Evolutionary conservation across 345 rosid genomes (phyloP).

Genomic region (Populus tremula): DNA sequence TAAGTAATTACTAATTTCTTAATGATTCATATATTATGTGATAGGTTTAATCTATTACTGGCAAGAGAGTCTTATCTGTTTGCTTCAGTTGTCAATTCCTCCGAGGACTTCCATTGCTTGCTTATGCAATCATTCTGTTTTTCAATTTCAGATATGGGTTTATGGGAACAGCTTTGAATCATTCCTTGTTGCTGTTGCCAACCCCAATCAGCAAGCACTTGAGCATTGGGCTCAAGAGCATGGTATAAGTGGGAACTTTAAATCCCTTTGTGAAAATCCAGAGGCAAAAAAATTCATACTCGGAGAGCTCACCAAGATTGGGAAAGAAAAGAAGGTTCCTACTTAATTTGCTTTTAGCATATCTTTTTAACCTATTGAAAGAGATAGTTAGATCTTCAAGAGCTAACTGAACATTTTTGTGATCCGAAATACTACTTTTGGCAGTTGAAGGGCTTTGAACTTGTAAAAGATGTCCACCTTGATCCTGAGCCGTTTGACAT

Average conservation of each 20-base stretch:
- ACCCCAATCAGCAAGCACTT: conserved; percentile 74
- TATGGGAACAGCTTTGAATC: conserved; percentile 97
- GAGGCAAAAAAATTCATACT: conserved; percentile 62
- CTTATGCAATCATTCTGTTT: background rate
- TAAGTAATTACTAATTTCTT: background rate
- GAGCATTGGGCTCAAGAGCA: conserved; percentile 79
- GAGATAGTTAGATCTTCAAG: background rate
- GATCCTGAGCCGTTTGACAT: conserved; percentile 85
- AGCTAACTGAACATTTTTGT: background rate
- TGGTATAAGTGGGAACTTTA: conserved; percentile 59
- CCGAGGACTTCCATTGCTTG: background rate
- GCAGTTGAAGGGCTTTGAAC: conserved; percentile 92
- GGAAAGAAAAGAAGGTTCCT: conserved; percentile 71
- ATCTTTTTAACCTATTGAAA: background rate
- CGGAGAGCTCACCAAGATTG: conserved; percentile 68
- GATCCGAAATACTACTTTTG: background rate
- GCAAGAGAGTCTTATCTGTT: background rate
- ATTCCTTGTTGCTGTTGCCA: conserved; percentile 76
- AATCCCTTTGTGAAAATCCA: conserved; percentile 58
- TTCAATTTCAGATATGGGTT: conserved; percentile 71
- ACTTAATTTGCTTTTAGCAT: background rate
- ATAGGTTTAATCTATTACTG: background rate
- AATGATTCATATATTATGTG: background rate
- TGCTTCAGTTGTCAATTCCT: background rate
- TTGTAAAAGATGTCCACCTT: conserved; percentile 69